Evolutionary conservation across 768 basidiomycete genomes (phyloP), one percentile per base, ranked within the genome.

Genomic region (Gymnopilus junonius): DNA sequence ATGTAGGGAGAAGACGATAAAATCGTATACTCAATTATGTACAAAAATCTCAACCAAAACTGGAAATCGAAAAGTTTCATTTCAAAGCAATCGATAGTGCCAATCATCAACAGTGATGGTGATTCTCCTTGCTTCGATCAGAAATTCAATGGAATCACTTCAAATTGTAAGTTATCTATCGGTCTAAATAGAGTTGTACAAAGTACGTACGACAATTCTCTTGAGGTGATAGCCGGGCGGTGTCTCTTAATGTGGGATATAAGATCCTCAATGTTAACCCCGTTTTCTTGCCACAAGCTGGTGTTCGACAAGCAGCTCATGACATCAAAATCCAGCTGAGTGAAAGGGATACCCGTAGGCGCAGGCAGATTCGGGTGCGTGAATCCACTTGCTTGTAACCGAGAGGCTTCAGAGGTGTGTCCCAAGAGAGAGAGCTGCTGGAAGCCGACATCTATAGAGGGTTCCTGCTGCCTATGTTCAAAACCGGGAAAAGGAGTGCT

Each of bases 241-340:
- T 25, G 21, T n/a, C 14, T 14, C 35, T 32, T 54, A n/a, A 92
- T 76, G 17, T 82, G 79, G 54, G 88, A 81, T 7, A 88, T 83
- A 62, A 95, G 90, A 37, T 83, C 82, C 23, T 81, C 82, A 20
- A 59, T 43, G 25, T 93, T 84, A 67, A 91, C 85, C 8, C 90
- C 78, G 11, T 93, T 93, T 68, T 92, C 89, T 7, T 78, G 77
- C 37, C 69, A 72, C 46, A 70, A 62, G 55, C 69, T 62, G 42
- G 82, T 77, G 65, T 85, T 77, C 29, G 77, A 71, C 51, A 94
- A 86, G 69, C 86, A 87, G 15, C 79, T 66, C 63, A 92, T 75
- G 60, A 95, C 92, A 20, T 80, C 74, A 50, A 81, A 82, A 62
- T 91, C 86, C 27, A 91, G 67, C 2, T 72, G 67, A 1, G 89